Evolutionary conservation across 139 green algal species (phyloP).

Genomic region (Chlamydomonas applanata): DNA sequence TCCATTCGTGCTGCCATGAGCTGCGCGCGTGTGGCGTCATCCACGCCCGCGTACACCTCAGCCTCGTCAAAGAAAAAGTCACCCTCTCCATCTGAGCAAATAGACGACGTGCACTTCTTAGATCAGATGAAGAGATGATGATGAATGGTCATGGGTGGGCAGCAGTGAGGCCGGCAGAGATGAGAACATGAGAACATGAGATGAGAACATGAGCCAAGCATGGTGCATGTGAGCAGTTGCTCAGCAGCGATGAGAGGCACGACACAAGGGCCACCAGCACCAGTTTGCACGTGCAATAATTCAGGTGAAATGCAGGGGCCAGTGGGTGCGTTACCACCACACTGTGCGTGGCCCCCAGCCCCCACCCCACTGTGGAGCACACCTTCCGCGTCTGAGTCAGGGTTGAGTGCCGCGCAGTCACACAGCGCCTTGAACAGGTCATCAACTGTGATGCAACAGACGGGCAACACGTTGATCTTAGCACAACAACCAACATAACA

Average conservation of each 20-base stretch:
- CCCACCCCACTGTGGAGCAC: background rate
- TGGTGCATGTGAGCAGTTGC: no score
- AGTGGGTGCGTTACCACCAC: no score
- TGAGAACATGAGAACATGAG: no score
- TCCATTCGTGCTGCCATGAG: slow-evolving; percentile 35
- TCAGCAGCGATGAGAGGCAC: no score
- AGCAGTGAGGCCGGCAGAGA: no score
- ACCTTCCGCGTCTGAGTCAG: slow-evolving; percentile 42
- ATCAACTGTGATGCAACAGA: slow-evolving; percentile 35
- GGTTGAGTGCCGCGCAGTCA: slow-evolving; percentile 53
- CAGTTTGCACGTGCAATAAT: no score
- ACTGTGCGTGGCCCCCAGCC: no score
- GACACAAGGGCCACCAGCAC: no score
- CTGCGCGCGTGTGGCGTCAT: slow-evolving; percentile 20
- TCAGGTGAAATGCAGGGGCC: no score
- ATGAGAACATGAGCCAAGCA: no score
- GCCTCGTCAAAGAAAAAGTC: slow-evolving; percentile 55
- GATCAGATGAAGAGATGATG: background rate
- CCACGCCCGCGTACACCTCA: slow-evolving; percentile 45
- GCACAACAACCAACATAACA: background rate
- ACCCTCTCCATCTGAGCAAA: slow-evolving; percentile 19
- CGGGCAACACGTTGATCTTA: background rate
- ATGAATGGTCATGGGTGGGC: no score
- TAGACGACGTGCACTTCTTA: no score
- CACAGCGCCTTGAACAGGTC: slow-evolving; percentile 46